phyloP scores from a whole-genome alignment of 176 grass and related monocot genomes.

The Oryza rufipogon region DNA sequence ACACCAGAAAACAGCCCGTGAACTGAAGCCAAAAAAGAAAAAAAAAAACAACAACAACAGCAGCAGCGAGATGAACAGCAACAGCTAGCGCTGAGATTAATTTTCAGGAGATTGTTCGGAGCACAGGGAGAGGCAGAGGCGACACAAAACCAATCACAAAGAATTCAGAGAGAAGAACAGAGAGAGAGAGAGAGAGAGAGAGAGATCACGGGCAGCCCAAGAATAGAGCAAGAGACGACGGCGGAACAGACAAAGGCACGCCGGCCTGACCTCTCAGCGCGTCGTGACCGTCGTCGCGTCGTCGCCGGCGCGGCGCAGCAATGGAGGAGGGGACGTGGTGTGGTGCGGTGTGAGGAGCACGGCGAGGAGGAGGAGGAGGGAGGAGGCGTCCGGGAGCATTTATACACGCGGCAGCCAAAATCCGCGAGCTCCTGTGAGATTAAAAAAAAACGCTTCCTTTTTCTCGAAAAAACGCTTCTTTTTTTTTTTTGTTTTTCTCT shows the following conservation, averaged over 20 bases:
- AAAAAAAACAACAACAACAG: no score
- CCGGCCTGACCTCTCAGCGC: background rate
- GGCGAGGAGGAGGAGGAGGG: background rate
- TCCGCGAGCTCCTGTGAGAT: background rate
- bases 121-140: background rate
- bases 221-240: background rate
- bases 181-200: background rate
- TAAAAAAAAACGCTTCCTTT: background rate
- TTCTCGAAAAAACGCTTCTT: background rate
- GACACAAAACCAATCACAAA: background rate
- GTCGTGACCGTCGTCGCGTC: background rate
- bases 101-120: conserved; percentile 1
- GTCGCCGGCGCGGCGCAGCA: background rate
- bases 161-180: background rate
- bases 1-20: background rate
- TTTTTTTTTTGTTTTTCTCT: no score
- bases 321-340: background rate
- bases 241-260: conserved; percentile 22
- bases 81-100: background rate
- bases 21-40: background rate
- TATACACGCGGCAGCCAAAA: background rate
- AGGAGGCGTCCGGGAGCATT: background rate
- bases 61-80: background rate
- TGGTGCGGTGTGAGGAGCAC: background rate
- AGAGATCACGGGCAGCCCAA: conserved; percentile 9